phyloP scores from a whole-genome alignment of 192 early-diverging fungal genomes.

The Gryganskiella cystojenkinii region DNA sequence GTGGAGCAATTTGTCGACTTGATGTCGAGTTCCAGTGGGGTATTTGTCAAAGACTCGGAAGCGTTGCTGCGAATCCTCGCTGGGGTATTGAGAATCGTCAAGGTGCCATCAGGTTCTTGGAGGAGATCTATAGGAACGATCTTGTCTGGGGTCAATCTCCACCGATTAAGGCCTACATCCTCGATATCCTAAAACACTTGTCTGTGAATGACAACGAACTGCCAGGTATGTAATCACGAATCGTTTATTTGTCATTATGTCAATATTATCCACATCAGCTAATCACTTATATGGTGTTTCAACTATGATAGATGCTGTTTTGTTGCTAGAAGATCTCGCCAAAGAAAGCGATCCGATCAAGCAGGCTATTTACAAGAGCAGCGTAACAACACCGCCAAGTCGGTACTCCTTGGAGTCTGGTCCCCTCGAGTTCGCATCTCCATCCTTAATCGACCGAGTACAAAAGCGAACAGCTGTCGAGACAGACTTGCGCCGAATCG shows the following conservation, averaged over 20 bases:
- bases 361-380: background rate
- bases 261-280: background rate
- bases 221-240: too few relatives aligned
- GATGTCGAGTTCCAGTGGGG: constrained; percentile 6
- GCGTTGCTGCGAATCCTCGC: background rate
- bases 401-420: background rate
- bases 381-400: background rate
- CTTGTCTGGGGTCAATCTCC: background rate
- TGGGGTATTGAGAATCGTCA: background rate
- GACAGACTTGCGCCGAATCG: background rate
- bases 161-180: background rate
- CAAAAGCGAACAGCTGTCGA: background rate
- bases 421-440: background rate
- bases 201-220: too few relatives aligned
- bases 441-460: background rate
- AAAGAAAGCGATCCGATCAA: background rate
- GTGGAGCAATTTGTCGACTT: background rate
- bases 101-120: background rate
- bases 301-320: background rate
- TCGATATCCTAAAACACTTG: constrained; percentile 8
- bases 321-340: background rate
- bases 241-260: background rate
- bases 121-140: constrained; percentile 1
- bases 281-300: too few relatives aligned
- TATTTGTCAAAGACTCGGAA: background rate